Evolutionary conservation across 1,284 basidiomycete species (phyloP).

Genomic region (Rhodotorula sp.): DNA sequence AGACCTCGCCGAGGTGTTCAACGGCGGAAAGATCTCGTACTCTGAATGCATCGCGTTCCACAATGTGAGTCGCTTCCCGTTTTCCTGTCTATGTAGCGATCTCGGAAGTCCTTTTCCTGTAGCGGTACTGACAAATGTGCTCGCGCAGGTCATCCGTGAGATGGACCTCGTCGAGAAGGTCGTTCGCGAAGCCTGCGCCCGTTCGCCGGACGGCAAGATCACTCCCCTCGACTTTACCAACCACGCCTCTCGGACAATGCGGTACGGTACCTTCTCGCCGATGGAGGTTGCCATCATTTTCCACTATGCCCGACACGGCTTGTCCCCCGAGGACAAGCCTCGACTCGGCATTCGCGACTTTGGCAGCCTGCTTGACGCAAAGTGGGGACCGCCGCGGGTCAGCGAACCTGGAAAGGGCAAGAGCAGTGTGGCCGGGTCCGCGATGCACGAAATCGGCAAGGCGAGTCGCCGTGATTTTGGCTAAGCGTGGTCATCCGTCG

Average conservation of each 20-base stretch:
- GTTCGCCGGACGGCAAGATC: constrained; percentile 87
- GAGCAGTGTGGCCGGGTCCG: constrained; percentile 5
- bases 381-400: constrained; percentile 63
- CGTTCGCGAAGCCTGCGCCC: constrained; percentile 77
- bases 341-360: constrained; percentile 82
- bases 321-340: constrained; percentile 60
- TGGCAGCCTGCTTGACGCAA: constrained; percentile 79
- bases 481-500: not conserved
- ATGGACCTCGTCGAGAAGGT: constrained; percentile 89
- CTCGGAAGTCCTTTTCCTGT: not conserved
- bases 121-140: not conserved
- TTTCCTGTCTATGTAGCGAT: constrained; percentile 57
- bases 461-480: not conserved
- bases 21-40: constrained; percentile 85
- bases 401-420: constrained; percentile 10
- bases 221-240: constrained; percentile 57
- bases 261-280: constrained; percentile 87
- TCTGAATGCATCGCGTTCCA: constrained; percentile 93
- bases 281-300: constrained; percentile 95
- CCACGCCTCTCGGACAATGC: constrained; percentile 58
- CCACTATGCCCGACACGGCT: constrained; percentile 77
- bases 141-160: constrained; percentile 56
- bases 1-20: constrained; percentile 78
- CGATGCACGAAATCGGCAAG: constrained; percentile 37
- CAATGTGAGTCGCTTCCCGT: constrained; percentile 61